phyloP scores from a whole-genome alignment of 1,284 basidiomycete species.

The Ceratobasidium sp. region DNA sequence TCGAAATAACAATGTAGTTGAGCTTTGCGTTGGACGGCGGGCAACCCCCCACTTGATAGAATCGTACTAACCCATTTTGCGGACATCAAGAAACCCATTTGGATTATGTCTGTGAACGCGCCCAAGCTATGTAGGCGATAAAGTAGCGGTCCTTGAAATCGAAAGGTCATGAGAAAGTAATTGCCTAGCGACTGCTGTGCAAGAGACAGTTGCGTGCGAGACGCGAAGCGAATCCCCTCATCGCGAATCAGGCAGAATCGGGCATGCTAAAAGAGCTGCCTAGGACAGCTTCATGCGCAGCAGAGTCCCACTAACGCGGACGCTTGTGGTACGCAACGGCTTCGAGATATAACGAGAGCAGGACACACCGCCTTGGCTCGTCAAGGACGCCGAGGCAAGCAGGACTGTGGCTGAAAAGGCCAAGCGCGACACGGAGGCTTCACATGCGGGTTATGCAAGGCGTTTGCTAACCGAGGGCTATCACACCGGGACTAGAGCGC shows the following conservation, averaged over 20 bases:
- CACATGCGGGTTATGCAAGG: not conserved
- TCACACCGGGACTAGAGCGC: not conserved
- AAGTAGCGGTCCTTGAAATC: too few species aligned
- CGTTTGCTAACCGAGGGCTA: not conserved
- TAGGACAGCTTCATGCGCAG: too few species aligned
- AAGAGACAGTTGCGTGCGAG: not conserved
- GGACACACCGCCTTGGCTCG: not conserved
- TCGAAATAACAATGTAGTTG: not conserved
- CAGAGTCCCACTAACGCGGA: too few species aligned
- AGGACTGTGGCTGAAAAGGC: conserved; percentile 16
- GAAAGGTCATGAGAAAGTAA: not conserved
- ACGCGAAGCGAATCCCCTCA: not conserved
- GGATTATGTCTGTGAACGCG: not conserved
- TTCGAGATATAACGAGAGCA: not conserved
- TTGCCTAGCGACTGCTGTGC: not conserved
- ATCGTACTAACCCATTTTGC: not conserved
- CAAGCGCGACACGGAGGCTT: not conserved
- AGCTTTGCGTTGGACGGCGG: not conserved
- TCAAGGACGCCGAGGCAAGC: conserved; percentile 22
- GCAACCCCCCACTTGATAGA: not conserved
- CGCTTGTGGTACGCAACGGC: not conserved
- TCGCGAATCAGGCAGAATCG: not conserved
- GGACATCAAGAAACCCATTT: not conserved
- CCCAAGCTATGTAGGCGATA: too few species aligned
- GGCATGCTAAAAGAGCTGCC: not conserved